Percentiles rank a stretch among this genome's conserved stretches.
phyloP scores from a whole-genome alignment of 306 rosid species.

The Lathyrus tuberosus region DNA sequence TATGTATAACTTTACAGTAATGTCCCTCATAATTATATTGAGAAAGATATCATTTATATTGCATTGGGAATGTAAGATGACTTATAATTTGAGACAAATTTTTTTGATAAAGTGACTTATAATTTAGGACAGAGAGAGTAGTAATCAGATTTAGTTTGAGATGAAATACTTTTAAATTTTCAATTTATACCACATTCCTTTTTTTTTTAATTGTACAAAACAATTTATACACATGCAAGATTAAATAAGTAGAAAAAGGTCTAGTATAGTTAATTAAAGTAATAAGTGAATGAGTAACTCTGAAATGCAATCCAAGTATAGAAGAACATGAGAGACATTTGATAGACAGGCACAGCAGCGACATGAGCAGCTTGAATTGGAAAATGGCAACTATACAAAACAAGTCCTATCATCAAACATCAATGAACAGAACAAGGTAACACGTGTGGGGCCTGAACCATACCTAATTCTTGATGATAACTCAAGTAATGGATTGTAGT shows the following conservation, averaged over 20 bases:
- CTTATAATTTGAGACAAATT: no score
- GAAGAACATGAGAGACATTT: slow-evolving; percentile 34
- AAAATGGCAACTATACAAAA: slow-evolving; percentile 13
- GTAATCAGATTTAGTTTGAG: no score
- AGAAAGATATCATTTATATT: no score
- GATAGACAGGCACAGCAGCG: slow-evolving; percentile 31
- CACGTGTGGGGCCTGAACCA: slow-evolving; percentile 38
- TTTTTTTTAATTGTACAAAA: no score
- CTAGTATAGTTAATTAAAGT: not conserved
- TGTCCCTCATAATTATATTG: no score
- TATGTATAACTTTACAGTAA: no score
- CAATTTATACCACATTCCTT: no score
- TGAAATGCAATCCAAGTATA: not conserved
- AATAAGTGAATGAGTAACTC: not conserved
- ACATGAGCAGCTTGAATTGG: slow-evolving; percentile 31
- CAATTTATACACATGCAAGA: not conserved
- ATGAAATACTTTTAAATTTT: not conserved
- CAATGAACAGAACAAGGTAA: slow-evolving; percentile 13
- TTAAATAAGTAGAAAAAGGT: no score
- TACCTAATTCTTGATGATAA: not conserved
- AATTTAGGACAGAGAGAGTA: no score
- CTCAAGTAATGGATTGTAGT: not conserved
- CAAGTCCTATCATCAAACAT: slow-evolving; percentile 4
- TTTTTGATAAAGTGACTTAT: no score
- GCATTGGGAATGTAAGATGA: no score